Percentiles rank a stretch among this genome's conserved stretches.
Evolutionary conservation across 768 basidiomycete species (phyloP).

Genomic region (Cyclocybe cylindracea): DNA sequence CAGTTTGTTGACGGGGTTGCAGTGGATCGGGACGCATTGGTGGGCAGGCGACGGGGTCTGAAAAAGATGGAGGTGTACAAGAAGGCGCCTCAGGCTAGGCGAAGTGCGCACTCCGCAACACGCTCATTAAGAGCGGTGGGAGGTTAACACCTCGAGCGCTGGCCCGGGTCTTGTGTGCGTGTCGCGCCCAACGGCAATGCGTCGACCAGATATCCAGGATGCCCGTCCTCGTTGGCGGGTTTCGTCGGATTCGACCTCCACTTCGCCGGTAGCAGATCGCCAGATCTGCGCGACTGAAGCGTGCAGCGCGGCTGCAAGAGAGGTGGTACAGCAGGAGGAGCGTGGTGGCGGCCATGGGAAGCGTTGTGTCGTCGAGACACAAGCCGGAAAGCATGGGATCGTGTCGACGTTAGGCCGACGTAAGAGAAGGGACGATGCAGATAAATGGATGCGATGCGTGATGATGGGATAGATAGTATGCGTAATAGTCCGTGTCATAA

Average conservation of each 20-base stretch:
- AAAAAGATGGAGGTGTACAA: constrained; percentile 53
- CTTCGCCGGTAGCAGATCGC: constrained; percentile 14
- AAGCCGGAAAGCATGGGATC: constrained; percentile 36
- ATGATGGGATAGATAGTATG: constrained; percentile 39
- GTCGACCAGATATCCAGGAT: constrained; percentile 50
- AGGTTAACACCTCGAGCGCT: constrained; percentile 57
- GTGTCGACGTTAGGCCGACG: constrained; percentile 16
- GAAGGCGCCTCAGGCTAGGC: constrained; percentile 54
- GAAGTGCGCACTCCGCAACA: constrained; percentile 50
- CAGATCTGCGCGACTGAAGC: constrained; percentile 22
- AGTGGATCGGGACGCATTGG: constrained; percentile 46
- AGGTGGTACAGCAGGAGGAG: constrained; percentile 28
- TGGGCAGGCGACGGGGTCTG: constrained; percentile 36
- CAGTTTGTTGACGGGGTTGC: constrained; percentile 49
- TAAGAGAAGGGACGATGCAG: background rate
- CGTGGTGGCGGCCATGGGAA: constrained; percentile 27
- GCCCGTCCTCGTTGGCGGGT: constrained; percentile 52
- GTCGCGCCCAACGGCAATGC: constrained; percentile 49
- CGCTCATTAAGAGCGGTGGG: constrained; percentile 45
- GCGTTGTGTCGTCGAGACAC: constrained; percentile 26
- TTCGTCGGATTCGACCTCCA: constrained; percentile 21
- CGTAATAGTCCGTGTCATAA: constrained; percentile 54
- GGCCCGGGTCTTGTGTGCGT: constrained; percentile 69
- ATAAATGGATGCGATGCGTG: constrained; percentile 34
- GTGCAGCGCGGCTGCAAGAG: constrained; percentile 62